Conservation (phyloP, 1,284 basidiomycete species). For the Chiua sp. region DNA sequence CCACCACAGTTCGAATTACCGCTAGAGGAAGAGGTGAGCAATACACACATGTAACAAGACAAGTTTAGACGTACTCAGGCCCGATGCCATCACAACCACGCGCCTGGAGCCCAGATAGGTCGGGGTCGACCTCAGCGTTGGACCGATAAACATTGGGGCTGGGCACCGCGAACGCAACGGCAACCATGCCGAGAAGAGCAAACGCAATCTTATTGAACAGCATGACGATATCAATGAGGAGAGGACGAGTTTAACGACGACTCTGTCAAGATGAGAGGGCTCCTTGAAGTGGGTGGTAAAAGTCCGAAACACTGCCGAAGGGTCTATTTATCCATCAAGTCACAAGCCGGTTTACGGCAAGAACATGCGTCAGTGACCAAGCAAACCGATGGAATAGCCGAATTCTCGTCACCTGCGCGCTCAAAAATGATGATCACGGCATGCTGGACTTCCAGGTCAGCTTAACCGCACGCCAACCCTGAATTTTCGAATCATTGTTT, state of each 20-base stretch:
- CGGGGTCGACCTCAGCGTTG: background rate
- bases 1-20: background rate
- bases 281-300: background rate
- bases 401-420: background rate
- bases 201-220: slow-evolving; percentile 15
- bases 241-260: background rate
- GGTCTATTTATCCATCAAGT: background rate
- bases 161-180: slow-evolving; percentile 7
- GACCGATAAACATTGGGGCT: background rate
- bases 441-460: background rate
- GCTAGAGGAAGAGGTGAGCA: background rate
- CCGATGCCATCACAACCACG: background rate
- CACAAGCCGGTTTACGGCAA: background rate
- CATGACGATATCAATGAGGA: slow-evolving; percentile 5
- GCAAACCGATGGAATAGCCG: no score
- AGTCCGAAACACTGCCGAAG: background rate
- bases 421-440: background rate
- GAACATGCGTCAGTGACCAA: no score
- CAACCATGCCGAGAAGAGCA: slow-evolving; percentile 2
- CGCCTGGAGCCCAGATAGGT: background rate
- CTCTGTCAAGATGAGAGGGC: background rate
- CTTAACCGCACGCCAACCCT: background rate
- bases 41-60: background rate
- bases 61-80: background rate
- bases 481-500: background rate